phyloP scores from a whole-genome alignment of 1,139 yeast genomes.

The Nakaseomyces sp. region DNA sequence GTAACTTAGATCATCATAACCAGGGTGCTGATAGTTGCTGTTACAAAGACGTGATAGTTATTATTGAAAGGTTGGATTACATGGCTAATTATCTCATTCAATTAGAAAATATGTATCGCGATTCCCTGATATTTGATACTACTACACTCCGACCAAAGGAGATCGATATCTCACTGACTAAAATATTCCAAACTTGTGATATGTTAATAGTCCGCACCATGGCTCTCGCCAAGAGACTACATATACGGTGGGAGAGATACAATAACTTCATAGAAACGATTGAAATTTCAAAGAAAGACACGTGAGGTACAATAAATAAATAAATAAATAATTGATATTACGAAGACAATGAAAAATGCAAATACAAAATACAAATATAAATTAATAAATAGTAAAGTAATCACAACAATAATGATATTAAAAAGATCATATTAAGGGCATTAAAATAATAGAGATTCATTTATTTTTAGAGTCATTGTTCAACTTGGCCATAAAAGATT shows the following conservation, averaged over 20 bases:
- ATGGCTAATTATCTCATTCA: neutral
- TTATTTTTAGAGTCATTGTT: constrained; percentile 14
- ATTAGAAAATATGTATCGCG: neutral
- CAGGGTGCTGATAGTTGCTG: too few relatives aligned
- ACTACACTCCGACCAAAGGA: neutral
- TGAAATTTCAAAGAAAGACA: neutral
- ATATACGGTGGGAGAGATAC: neutral
- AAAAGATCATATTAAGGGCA: too few relatives aligned
- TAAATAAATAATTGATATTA: neutral
- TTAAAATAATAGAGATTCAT: too few relatives aligned
- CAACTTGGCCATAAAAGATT: constrained; percentile 30
- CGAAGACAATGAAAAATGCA: too few relatives aligned
- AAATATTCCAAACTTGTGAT: neutral
- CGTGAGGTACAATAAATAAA: neutral
- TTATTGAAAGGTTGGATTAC: neutral
- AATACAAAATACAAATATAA: too few relatives aligned
- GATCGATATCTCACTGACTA: neutral
- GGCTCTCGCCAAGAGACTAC: neutral
- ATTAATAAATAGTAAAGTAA: too few relatives aligned
- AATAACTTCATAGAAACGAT: neutral
- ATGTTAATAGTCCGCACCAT: neutral
- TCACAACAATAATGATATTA: too few relatives aligned
- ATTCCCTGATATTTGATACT: neutral
- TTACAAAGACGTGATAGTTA: neutral
- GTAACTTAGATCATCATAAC: neutral